Conservation (phyloP, 2,329 filamentous ascomycete species). For the Paecilomyces sp. region DNA sequence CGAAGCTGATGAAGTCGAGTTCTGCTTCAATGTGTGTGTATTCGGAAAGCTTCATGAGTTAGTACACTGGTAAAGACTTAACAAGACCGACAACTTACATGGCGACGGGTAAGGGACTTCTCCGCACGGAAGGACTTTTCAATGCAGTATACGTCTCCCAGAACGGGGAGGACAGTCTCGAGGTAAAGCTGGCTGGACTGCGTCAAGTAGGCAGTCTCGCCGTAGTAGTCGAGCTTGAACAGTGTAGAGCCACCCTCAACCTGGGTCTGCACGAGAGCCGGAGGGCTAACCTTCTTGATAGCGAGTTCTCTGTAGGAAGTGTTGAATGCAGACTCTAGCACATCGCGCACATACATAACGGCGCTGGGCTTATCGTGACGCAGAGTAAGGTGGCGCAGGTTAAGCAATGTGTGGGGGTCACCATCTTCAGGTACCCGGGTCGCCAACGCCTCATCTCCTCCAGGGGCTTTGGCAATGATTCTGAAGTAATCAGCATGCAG, state of each 20-base stretch:
- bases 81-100: slow-evolving; percentile 31
- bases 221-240: slow-evolving; percentile 85
- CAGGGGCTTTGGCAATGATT: slow-evolving; percentile 70
- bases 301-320: slow-evolving; percentile 68
- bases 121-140: slow-evolving; percentile 98
- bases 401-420: slow-evolving; percentile 66
- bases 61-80: neutral
- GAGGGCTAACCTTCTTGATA: slow-evolving; percentile 77
- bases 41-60: slow-evolving; percentile 57
- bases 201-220: slow-evolving; percentile 84
- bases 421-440: slow-evolving; percentile 66
- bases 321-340: slow-evolving; percentile 74
- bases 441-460: slow-evolving; percentile 85
- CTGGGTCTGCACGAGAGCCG: slow-evolving; percentile 89
- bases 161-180: slow-evolving; percentile 81
- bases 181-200: slow-evolving; percentile 97
- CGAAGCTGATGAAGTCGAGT: slow-evolving; percentile 90
- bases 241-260: slow-evolving; percentile 89
- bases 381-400: slow-evolving; percentile 77
- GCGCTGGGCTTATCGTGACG: slow-evolving; percentile 78
- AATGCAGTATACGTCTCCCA: slow-evolving; percentile 96
- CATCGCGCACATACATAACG: slow-evolving; percentile 79
- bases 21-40: slow-evolving; percentile 97
- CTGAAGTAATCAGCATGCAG: slow-evolving; percentile 85
- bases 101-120: slow-evolving; percentile 88